Evolutionary conservation across 306 rosid genomes (phyloP), one percentile per base, ranked within the genome.

Genomic region (Gleditsia sinensis): DNA sequence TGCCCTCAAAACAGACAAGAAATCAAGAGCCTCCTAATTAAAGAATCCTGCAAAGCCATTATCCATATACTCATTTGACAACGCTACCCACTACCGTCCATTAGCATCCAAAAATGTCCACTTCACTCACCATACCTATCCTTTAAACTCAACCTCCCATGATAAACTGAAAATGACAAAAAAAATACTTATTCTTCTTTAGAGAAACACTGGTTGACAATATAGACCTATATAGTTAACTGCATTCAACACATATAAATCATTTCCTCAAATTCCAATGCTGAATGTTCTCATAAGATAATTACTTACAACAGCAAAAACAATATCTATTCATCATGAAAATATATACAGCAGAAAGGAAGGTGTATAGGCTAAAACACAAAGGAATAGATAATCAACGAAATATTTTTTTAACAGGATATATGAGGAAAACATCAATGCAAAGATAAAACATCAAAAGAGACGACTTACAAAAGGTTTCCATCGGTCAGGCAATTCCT

Each of bases 401-500:
- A 9, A 51, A 13, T 27, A 28, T 1, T 16, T 27, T 8, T 14
- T 66, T 20, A 27, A 24, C 28, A 36, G 27, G 14, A 58, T 16
- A 13, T 4, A 65, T 11, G 40, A 17, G 13, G 13, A 16, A 48
- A 71, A 42, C 30, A 46, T 16, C 8, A 55, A 2, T 10, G 65
- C 24, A 42, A 24, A 42, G 43, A 37, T 2, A 13, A 33, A 72
- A 13, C 20, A 12, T 60, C 14, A 60, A 12, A 40, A 16, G 40
- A 43, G 43, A 40, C 9, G 24, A 88, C 99, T 95, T 87, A 92
- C 99, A 92, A 78, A 37, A 95, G 93, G 62, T 95, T 95, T 74
- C 98, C 99, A 80, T 95, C 97, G 1, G 69, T n/a, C 53, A 92
- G 82, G 83, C 97, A 90, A 30, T 81, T 90, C 86, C 98, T 95